A percentile compares a stretch with the other conserved stretches of the same genome.
phyloP scores from a whole-genome alignment of 2,329 filamentous ascomycete genomes.

The Reticulascus tulasneorum region DNA sequence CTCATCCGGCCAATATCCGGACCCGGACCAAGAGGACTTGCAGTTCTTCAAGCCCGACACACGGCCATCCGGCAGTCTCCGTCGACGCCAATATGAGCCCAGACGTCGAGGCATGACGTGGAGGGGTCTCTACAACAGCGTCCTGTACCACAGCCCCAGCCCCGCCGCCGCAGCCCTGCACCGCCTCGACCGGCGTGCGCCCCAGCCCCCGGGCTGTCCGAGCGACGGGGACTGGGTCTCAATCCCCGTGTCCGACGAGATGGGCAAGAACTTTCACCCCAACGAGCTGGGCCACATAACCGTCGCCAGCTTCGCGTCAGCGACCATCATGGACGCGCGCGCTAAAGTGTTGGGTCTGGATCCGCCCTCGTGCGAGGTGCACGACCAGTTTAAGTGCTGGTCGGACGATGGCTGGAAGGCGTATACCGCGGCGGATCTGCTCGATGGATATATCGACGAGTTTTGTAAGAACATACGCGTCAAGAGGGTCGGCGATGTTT shows the following conservation, averaged over 20 bases:
- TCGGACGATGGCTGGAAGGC: slow-evolving; percentile 15
- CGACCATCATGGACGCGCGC: slow-evolving; percentile 15
- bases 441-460: slow-evolving; percentile 20
- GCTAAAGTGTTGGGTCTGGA: slow-evolving; percentile 16
- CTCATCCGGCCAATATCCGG: slow-evolving; percentile 20
- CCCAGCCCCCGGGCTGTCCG: slow-evolving; percentile 18
- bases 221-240: slow-evolving; percentile 14
- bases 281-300: slow-evolving; percentile 22
- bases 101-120: no score
- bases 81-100: slow-evolving; percentile 2
- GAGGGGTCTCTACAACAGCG: slow-evolving; percentile 16
- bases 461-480: slow-evolving; percentile 21
- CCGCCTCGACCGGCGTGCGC: slow-evolving; percentile 14
- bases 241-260: slow-evolving; percentile 24
- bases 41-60: slow-evolving; percentile 28
- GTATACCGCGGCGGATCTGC: slow-evolving; percentile 16
- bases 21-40: slow-evolving; percentile 23
- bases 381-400: slow-evolving; percentile 22
- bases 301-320: slow-evolving; percentile 24
- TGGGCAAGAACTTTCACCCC: slow-evolving; percentile 28
- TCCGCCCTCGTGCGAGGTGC: slow-evolving; percentile 12
- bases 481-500: slow-evolving; percentile 14
- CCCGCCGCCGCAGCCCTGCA: slow-evolving; percentile 18
- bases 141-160: slow-evolving; percentile 19
- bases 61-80: no score